phyloP scores from a whole-genome alignment of 163 green algal species.

The Coccomyxa subellipsoidea region DNA sequence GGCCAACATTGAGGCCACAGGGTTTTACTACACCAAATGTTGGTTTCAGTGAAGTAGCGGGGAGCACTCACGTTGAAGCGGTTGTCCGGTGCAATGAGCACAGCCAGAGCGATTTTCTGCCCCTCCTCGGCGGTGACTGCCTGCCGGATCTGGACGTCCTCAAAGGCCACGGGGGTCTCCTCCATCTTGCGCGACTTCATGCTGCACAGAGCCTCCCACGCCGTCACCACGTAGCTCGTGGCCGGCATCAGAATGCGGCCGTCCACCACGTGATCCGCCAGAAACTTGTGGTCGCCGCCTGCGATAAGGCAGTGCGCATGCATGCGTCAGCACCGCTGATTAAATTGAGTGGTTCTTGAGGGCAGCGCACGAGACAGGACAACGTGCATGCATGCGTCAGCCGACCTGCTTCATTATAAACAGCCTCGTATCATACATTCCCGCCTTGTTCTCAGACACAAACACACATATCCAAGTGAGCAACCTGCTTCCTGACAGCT shows the following conservation, averaged over 20 bases:
- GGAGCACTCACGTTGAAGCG: slow-evolving; percentile 1
- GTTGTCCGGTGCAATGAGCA: slow-evolving; percentile 5
- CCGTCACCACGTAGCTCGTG: slow-evolving; percentile 14
- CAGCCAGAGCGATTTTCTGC: slow-evolving; percentile 8
- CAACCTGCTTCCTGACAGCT: too few relatives aligned
- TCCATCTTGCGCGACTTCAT: slow-evolving; percentile 7
- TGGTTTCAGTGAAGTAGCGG: too few relatives aligned
- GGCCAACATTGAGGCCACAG: not conserved
- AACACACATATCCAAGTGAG: too few relatives aligned
- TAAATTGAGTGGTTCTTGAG: too few relatives aligned
- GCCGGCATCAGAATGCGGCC: slow-evolving; percentile 15
- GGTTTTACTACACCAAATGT: too few relatives aligned
- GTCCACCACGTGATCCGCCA: slow-evolving; percentile 14
- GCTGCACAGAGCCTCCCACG: slow-evolving; percentile 13
- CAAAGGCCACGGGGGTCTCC: slow-evolving; percentile 1
- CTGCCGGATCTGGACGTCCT: slow-evolving; percentile 11
- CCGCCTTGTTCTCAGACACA: too few relatives aligned
- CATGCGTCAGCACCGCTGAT: too few relatives aligned
- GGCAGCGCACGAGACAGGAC: too few relatives aligned
- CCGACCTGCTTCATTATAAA: too few relatives aligned
- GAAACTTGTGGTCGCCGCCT: slow-evolving; percentile 14
- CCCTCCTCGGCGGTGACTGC: slow-evolving; percentile 13
- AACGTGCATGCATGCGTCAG: too few relatives aligned
- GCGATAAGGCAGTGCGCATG: too few relatives aligned
- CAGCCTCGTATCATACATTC: too few relatives aligned